phyloP scores from a whole-genome alignment of 208 protist species.

The Wallacemonas sp. region DNA sequence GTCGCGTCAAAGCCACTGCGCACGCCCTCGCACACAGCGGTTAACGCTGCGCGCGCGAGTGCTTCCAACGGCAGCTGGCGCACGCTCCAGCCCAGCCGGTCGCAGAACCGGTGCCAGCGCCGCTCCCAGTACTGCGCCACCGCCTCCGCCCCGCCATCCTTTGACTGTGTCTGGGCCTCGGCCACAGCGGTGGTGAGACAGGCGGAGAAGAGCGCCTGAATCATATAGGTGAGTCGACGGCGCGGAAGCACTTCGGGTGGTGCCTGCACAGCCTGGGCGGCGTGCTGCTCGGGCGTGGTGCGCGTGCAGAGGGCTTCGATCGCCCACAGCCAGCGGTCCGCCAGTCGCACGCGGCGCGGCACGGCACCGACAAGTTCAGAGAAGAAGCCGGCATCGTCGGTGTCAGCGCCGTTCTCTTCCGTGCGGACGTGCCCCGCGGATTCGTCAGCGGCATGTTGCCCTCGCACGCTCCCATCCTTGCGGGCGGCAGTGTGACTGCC shows the following conservation, averaged over 20 bases:
- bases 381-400: background rate
- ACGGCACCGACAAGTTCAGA: background rate
- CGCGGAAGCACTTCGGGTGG: conserved; percentile 13
- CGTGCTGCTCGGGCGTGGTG: background rate
- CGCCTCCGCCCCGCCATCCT: background rate
- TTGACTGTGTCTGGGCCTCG: background rate
- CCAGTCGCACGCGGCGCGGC: background rate
- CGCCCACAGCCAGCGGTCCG: background rate
- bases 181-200: conserved; percentile 24
- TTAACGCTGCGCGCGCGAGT: conserved; percentile 27
- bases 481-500: no score
- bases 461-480: no score
- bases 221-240: conserved; percentile 34
- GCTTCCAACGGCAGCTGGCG: conserved; percentile 41
- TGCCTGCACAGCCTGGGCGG: background rate
- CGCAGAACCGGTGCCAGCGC: conserved; percentile 44
- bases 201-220: conserved; percentile 40
- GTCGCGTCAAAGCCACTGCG: conserved; percentile 12
- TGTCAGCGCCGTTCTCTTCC: background rate
- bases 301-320: background rate
- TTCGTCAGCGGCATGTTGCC: background rate
- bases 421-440: background rate
- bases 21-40: conserved; percentile 5
- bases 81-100: conserved; percentile 59
- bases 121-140: background rate